These are phyloP conservation scores for Colletotrichum theobromicola DNA, from an alignment of 2,329 filamentous ascomycete genomes.

Conservation along the genomic window DNA sequence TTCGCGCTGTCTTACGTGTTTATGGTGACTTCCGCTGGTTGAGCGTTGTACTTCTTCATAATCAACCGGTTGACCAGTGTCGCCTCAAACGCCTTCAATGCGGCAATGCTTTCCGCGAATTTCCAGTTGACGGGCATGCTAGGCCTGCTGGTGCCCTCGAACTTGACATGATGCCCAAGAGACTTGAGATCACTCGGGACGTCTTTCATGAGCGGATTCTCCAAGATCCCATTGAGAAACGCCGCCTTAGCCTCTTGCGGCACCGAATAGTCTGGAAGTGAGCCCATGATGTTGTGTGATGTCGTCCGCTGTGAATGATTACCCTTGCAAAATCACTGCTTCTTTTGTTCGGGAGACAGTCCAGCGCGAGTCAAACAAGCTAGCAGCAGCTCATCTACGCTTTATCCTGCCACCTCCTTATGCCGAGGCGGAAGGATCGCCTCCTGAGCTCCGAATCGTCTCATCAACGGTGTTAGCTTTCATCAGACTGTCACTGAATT, in stretches of 20 bases:
- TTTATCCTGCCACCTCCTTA: background rate
- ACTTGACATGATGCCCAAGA: slow-evolving; percentile 33
- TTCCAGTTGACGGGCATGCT: slow-evolving; percentile 61
- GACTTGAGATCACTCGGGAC: background rate
- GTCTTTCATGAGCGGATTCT: slow-evolving; percentile 11
- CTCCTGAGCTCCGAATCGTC: background rate
- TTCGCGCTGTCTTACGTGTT: slow-evolving; percentile 40
- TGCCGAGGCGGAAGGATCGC: background rate
- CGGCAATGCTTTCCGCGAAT: slow-evolving; percentile 57
- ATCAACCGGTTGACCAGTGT: slow-evolving; percentile 48
- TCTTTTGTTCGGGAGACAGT: background rate
- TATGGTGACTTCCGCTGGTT: slow-evolving; percentile 45
- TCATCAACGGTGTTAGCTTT: background rate
- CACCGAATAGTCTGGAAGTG: slow-evolving; percentile 6
- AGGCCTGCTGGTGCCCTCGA: slow-evolving; percentile 46
- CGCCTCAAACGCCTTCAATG: slow-evolving; percentile 54
- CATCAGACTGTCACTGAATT: background rate
- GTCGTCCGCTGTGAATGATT: background rate
- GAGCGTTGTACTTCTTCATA: slow-evolving; percentile 47
- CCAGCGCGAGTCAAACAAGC: background rate
- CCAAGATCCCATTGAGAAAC: background rate
- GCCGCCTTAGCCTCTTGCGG: slow-evolving; percentile 13
- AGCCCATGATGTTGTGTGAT: slow-evolving; percentile 2
- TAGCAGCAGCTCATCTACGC: background rate
- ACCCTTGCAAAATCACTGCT: background rate